These are phyloP conservation scores for Erodium moschatum DNA, from an alignment of 441 rosid species.

Conservation along the genomic window DNA sequence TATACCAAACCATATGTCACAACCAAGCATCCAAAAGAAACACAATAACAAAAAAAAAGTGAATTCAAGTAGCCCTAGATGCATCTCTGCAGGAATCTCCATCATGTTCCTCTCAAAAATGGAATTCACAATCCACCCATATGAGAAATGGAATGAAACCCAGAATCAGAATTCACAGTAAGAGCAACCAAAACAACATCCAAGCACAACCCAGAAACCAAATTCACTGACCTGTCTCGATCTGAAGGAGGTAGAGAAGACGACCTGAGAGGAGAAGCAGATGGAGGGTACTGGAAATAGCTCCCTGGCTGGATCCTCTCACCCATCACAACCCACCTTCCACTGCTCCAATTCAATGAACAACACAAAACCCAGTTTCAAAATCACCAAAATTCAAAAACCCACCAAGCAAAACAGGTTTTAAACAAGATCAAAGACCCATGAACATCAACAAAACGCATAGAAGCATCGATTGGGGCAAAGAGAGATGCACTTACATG, in stretches of 20 bases:
- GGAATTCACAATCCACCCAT: background rate
- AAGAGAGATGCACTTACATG: background rate
- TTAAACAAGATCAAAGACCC: background rate
- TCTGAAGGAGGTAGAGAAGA: constrained; percentile 52
- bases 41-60: background rate
- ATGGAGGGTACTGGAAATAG: constrained; percentile 76
- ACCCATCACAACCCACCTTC: constrained; percentile 44
- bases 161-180: background rate
- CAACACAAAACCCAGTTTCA: constrained; percentile 1
- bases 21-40: constrained; percentile 8
- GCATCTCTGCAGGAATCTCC: background rate
- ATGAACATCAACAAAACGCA: too few relatives aligned
- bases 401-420: background rate
- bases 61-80: background rate
- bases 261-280: constrained; percentile 83
- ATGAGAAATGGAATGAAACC: background rate
- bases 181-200: background rate
- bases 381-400: background rate
- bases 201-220: background rate
- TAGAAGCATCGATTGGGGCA: background rate
- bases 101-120: background rate
- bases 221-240: constrained; percentile 56
- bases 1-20: constrained; percentile 13
- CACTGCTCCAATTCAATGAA: background rate
- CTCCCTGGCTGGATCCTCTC: constrained; percentile 83